Percentiles rank a stretch among this genome's conserved stretches.
phyloP scores from a whole-genome alignment of 257 asterid species.

The Nicotiana tabacum region DNA sequence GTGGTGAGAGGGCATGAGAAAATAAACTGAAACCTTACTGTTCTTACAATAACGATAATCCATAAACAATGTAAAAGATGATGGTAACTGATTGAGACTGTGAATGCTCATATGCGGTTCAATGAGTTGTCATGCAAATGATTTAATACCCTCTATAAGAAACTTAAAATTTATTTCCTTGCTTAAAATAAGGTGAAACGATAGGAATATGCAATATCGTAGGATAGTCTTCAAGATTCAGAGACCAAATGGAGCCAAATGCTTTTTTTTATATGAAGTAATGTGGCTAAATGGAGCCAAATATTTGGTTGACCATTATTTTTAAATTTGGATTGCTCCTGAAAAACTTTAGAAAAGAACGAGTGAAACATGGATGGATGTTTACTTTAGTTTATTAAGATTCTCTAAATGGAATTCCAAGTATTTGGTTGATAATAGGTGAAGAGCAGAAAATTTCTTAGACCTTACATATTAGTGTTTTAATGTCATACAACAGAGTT shows the following conservation, averaged over 20 bases:
- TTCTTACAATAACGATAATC: background rate
- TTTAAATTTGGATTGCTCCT: background rate
- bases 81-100: background rate
- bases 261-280: too few species aligned
- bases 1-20: background rate
- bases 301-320: background rate
- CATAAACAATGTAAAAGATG: background rate
- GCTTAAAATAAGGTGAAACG: background rate
- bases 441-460: background rate
- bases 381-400: background rate
- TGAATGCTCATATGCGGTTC: background rate
- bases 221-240: background rate
- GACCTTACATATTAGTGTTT: background rate
- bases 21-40: background rate
- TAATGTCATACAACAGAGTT: background rate
- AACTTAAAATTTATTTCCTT: background rate
- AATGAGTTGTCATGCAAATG: conserved; percentile 1
- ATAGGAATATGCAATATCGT: background rate
- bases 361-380: background rate
- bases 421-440: background rate
- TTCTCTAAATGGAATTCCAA: background rate
- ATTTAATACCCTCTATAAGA: background rate
- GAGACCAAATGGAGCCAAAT: background rate
- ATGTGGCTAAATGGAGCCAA: background rate
- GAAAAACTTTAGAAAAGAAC: background rate